Base-by-base conservation (phyloP, 306 rosid genomes). In the Calophaca sinica region DNA sequence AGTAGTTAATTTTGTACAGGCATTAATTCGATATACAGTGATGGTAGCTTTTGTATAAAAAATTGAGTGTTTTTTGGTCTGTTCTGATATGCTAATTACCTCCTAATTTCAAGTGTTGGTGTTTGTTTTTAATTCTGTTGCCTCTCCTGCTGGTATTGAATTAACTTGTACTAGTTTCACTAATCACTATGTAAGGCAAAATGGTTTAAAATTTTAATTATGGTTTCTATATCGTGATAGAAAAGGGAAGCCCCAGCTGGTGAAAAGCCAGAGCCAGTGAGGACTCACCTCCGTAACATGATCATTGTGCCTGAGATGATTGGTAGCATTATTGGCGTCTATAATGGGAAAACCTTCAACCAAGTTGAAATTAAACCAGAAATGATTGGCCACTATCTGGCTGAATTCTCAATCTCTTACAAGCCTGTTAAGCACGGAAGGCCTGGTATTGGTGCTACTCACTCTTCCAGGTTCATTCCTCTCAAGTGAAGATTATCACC, bases 401-500 rank as follows among this genome's bases (percentile, higher is more conserved):
- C 97, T 3, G 98, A 88, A 58, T 91, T 93, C 84, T 93, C 98
- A n/a, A 93, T 93, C 67, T 91, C 96, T 8, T 93, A 93, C 93
- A 93, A 93, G 88, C 97, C 97, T 3, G 98, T 93, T 59, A 93
- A 93, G 89, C 98, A 93, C 0, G 98, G 97, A 73, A 87, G 97
- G 44, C 98, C 98, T 1, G 97, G 98, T 87, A 93, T 93, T 65
- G 98, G 98, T 84, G 98, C 98, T 61, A 91, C 98, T 33, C 98
- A 93, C 85, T 93, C 98, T 0, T 93, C 98, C 5, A 93, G 98
- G 96, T 93, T 93, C 70, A 93, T 93, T 77, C 98, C 98, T 68
- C 97, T 93, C 2, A 93, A 93, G 89, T 93, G 93, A 93, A 70
- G 58, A 71, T 36, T 7, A 1, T 42, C 32, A 32, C 39, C 36